Base-by-base conservation (phyloP, 495 filamentous ascomycete genomes). In the Penicillium silybi region DNA sequence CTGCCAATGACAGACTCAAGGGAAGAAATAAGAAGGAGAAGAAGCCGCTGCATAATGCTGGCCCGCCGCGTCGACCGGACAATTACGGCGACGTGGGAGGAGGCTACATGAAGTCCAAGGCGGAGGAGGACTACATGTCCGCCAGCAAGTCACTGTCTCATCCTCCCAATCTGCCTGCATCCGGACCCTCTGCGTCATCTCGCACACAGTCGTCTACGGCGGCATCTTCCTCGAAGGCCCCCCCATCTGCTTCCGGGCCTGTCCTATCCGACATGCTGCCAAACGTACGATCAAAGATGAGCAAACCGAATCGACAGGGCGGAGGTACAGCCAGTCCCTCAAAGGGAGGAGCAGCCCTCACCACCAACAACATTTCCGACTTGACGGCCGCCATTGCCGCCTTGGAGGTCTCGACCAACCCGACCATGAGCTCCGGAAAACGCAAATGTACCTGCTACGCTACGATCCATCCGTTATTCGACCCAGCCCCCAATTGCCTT, bases 321-420 rank as follows among this genome's bases (percentile, higher is more conserved):
- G 78, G 74, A 2, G 77, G 73, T 1, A 69, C 78, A 0, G 53
- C 42, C 1, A 69, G 65, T 18, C 57, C 69, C 3, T 60, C 55
- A 2, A 68, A 66, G 44, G 53, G 50, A 3, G 32, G 40, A 1
- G 44, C 43, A 15, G 48, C 69, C 2, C 50, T 76, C 25, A 75
- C 73, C 8, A 76, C 89, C 6, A 86, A 82, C 17, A 84, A 86
- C 6, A 79, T 97, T 26, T 74, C 80, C 20, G 95, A 97, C 63
- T 76, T 98, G 2, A 95, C 97, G 47, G 83, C 89, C 6, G 93
- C 92, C 2, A 96, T 98, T 56, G 85, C 89, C n/a, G 74, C 84
- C 15, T 82, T 98, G 41, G 93, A 98, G 58, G 80, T 95, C 39
- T 87, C 86, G 44, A 97, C 90, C 7, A 96, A 96, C 65, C 90